A percentile compares a stretch with the other conserved stretches of the same genome.
Conservation (phyloP, 2,329 filamentous ascomycete species). For the Pleoardoris graminearum region DNA sequence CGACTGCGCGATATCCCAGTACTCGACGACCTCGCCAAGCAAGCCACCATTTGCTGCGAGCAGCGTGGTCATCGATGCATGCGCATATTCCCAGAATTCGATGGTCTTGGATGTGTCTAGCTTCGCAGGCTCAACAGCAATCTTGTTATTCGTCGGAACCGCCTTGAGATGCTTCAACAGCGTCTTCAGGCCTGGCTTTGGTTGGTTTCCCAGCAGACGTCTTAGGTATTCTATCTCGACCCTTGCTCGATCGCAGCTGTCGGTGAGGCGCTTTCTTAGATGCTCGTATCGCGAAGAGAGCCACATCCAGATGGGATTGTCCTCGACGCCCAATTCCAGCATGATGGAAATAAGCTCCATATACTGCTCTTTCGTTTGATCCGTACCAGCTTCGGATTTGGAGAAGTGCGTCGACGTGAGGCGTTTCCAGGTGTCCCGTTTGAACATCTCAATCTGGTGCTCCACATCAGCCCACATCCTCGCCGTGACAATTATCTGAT, state of each 20-base stretch:
- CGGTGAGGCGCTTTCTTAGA: conserved; percentile 81
- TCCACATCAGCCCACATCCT: conserved; percentile 96
- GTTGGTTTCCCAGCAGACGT: conserved; percentile 73
- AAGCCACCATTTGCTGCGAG: conserved; percentile 76
- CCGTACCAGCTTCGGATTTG: conserved; percentile 49
- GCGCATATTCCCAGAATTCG: conserved; percentile 90
- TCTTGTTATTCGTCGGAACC: conserved; percentile 65
- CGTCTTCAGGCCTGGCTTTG: conserved; percentile 69
- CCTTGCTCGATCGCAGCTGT: conserved; percentile 80
- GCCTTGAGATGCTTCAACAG: conserved; percentile 77
- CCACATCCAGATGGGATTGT: conserved; percentile 98
- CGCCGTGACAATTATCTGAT: conserved; percentile 83
- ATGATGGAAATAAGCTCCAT: conserved; percentile 89
- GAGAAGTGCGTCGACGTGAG: conserved; percentile 68
- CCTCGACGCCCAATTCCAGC: conserved; percentile 90
- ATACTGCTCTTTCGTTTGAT: conserved; percentile 71
- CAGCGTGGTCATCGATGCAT: conserved; percentile 72
- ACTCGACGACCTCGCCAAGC: conserved; percentile 86
- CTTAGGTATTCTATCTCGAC: conserved; percentile 91
- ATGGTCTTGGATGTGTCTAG: conserved; percentile 81
- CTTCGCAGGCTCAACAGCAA: conserved; percentile 59
- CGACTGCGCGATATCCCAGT: conserved; percentile 88
- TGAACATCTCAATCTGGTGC: conserved; percentile 82
- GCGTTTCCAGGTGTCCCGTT: conserved; percentile 84
- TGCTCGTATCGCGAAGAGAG: conserved; percentile 86